These are phyloP conservation scores for Eucalyptus regnans DNA, from an alignment of 345 rosid genomes.

Conservation along the genomic window DNA sequence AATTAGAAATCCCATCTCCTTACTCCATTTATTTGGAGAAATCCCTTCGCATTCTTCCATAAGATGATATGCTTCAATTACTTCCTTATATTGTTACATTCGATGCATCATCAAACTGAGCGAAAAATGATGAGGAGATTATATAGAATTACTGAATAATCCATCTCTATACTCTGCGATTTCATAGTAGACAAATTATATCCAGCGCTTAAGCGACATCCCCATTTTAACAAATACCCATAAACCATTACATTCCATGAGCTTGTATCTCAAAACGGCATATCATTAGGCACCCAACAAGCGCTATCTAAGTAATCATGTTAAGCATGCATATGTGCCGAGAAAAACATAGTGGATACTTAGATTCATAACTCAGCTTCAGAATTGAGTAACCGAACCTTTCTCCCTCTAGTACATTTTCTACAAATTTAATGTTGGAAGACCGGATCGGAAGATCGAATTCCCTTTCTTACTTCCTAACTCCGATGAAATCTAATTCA, in stretches of 20 bases:
- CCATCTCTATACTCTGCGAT: neutral
- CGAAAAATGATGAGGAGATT: neutral
- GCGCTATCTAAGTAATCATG: neutral
- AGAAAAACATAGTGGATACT: neutral
- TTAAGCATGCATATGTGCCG: rapidly evolving
- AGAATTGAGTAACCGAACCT: neutral
- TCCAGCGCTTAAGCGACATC: neutral
- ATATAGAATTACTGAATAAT: neutral
- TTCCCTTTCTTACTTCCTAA: neutral
- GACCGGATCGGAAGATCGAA: neutral
- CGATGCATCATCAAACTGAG: neutral
- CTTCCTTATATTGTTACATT: neutral
- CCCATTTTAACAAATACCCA: neutral
- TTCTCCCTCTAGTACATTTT: neutral
- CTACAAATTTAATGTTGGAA: neutral
- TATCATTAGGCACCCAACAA: neutral
- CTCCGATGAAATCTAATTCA: neutral
- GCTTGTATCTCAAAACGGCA: no score
- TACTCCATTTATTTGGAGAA: neutral
- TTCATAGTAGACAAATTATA: neutral
- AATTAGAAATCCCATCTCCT: neutral
- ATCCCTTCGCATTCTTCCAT: neutral
- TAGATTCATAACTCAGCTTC: no score
- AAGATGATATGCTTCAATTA: neutral
- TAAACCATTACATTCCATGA: constrained; percentile 5